Evolutionary conservation across 1,284 basidiomycete species (phyloP).

Genomic region (Trametes pubescens): DNA sequence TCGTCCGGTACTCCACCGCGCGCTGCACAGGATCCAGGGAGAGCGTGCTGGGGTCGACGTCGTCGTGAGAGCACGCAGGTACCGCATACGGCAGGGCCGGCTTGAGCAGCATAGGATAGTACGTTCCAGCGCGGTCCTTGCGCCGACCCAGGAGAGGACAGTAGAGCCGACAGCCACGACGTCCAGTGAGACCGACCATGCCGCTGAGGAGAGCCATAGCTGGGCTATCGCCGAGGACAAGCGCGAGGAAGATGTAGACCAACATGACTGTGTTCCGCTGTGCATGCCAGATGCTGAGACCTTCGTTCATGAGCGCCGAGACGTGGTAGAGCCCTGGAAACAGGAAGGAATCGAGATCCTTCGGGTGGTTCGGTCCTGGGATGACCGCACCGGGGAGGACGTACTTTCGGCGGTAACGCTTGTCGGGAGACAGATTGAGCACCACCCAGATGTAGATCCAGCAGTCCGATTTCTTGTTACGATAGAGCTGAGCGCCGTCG

Average conservation of each 20-base stretch:
- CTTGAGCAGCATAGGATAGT: not conserved
- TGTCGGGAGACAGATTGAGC: conserved; percentile 27
- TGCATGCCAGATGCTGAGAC: conserved; percentile 34
- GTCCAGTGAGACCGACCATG: not conserved
- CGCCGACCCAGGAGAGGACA: not conserved
- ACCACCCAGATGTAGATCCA: conserved; percentile 39
- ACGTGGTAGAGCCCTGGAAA: conserved; percentile 36
- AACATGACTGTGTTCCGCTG: conserved; percentile 9
- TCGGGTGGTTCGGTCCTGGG: conserved; percentile 38
- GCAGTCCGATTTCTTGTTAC: conserved; percentile 33
- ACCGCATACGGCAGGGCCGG: not conserved
- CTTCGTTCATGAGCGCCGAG: conserved; percentile 28
- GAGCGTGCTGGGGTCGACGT: not conserved
- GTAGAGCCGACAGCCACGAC: not conserved
- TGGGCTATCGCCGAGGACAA: not conserved
- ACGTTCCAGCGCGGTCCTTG: not conserved
- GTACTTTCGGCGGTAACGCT: conserved; percentile 29
- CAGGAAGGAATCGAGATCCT: conserved; percentile 35
- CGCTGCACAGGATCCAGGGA: not conserved
- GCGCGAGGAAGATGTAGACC: not conserved
- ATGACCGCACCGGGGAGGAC: conserved; percentile 36
- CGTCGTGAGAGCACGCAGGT: not conserved
- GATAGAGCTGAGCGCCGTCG: conserved; percentile 37
- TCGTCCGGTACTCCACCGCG: not conserved
- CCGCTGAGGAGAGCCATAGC: not conserved